These are phyloP conservation scores for Coemansia sp. DNA, from an alignment of 192 early-diverging fungal genomes.

Conservation along the genomic window DNA sequence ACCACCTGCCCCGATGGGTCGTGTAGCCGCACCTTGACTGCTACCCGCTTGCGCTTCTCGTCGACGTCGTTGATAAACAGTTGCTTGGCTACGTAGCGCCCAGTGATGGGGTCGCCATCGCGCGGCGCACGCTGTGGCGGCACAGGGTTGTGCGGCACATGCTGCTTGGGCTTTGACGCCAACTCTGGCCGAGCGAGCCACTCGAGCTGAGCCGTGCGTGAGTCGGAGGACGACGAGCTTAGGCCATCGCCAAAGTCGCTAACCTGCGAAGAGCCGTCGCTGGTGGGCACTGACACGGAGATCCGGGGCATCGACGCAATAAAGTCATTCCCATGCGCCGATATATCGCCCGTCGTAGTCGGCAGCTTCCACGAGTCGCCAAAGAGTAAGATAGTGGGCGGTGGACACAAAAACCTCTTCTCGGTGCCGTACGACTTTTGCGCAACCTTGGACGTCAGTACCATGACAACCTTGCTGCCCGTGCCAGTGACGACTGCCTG, in stretches of 20 bases:
- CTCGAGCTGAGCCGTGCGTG: constrained; percentile 42
- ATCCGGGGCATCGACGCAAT: constrained; percentile 41
- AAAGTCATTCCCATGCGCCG: constrained; percentile 38
- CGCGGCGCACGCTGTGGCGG: constrained; percentile 33
- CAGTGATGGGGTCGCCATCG: constrained; percentile 61
- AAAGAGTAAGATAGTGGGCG: constrained; percentile 78
- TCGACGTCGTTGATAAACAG: constrained; percentile 87
- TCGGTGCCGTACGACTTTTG: constrained; percentile 95
- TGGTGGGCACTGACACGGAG: constrained; percentile 44
- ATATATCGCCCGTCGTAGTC: constrained; percentile 23
- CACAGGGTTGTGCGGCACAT: constrained; percentile 36
- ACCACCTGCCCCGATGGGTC: constrained; percentile 62
- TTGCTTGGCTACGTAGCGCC: constrained; percentile 80
- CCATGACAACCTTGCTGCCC: constrained; percentile 65
- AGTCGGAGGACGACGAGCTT: constrained; percentile 17
- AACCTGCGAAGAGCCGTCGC: constrained; percentile 24
- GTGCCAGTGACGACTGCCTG: constrained; percentile 53
- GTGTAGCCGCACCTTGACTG: constrained; percentile 74
- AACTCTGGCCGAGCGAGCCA: constrained; percentile 54
- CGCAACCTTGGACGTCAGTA: constrained; percentile 85
- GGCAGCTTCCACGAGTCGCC: constrained; percentile 74
- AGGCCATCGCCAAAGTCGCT: constrained; percentile 14
- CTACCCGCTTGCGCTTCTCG: constrained; percentile 79
- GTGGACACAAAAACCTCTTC: constrained; percentile 88
- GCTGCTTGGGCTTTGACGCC: constrained; percentile 49